Conservation (phyloP, 768 basidiomycete species). For the Leccinum longicurvipes region DNA sequence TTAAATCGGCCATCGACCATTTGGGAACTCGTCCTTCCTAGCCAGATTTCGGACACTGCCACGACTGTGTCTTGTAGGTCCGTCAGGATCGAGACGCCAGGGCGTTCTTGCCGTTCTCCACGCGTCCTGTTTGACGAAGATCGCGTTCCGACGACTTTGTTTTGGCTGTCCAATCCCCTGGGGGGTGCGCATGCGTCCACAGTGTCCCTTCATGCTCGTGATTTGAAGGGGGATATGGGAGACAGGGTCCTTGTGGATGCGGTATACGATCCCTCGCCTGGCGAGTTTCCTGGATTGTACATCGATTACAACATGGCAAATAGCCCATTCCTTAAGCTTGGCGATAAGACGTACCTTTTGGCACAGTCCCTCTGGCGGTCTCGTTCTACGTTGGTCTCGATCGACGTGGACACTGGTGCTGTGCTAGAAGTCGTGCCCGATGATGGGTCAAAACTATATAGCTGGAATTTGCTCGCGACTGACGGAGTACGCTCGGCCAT, state of each 20-base stretch:
- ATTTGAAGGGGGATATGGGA: conserved; percentile 25
- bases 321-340: conserved; percentile 37
- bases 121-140: conserved; percentile 35
- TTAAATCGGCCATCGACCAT: conserved; percentile 55
- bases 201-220: conserved; percentile 41
- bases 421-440: conserved; percentile 34
- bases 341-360: conserved; percentile 22
- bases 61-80: conserved; percentile 19
- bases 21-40: conserved; percentile 42
- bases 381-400: conserved; percentile 45
- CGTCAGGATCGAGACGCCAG: conserved; percentile 37
- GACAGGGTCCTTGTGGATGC: conserved; percentile 38
- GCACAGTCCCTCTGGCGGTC: conserved; percentile 54
- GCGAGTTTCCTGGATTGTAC: conserved; percentile 64
- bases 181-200: conserved; percentile 63
- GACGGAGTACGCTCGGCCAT: conserved; percentile 43
- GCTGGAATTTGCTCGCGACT: conserved; percentile 54
- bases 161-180: conserved; percentile 53
- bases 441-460: conserved; percentile 32
- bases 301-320: conserved; percentile 45
- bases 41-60: not conserved
- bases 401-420: conserved; percentile 40
- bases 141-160: conserved; percentile 27
- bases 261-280: conserved; percentile 36
- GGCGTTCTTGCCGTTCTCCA: conserved; percentile 56